phyloP scores from a whole-genome alignment of 2,329 filamentous ascomycete species.

The Arachnopeziza araneosa region DNA sequence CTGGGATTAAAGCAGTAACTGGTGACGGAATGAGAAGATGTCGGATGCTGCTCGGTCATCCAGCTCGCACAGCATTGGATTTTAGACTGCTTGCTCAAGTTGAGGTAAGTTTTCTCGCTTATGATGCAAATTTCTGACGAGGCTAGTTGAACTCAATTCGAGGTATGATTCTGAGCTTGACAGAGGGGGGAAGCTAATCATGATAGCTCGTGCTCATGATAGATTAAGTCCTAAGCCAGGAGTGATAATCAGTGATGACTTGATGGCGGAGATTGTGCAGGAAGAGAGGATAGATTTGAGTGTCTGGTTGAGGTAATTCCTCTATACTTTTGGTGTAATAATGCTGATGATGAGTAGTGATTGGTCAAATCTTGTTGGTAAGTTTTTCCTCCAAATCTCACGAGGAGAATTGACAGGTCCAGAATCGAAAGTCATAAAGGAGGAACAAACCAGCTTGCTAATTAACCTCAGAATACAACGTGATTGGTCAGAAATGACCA shows the following conservation, averaged over 20 bases:
- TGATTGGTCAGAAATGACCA: constrained; percentile 48
- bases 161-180: constrained; percentile 4
- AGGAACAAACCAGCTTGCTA: constrained; percentile 34
- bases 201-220: constrained; percentile 35
- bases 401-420: not conserved
- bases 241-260: constrained; percentile 31
- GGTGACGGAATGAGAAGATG: constrained; percentile 14
- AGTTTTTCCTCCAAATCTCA: not conserved
- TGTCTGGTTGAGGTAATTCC: constrained; percentile 40
- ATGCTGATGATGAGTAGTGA: constrained; percentile 19
- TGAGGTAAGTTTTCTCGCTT: constrained; percentile 8
- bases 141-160: constrained; percentile 17
- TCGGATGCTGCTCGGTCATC: constrained; percentile 13
- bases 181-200: not conserved
- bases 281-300: constrained; percentile 43
- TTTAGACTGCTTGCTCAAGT: constrained; percentile 19
- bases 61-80: constrained; percentile 8
- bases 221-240: constrained; percentile 31
- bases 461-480: constrained; percentile 46
- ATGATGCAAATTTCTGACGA: not conserved
- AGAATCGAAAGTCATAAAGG: constrained; percentile 12
- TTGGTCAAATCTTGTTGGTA: constrained; percentile 34
- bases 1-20: constrained; percentile 9
- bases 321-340: not conserved
- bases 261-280: constrained; percentile 36